Base-by-base conservation (phyloP, 108 stramenopile species). In the Poteriospumella lacustris region DNA sequence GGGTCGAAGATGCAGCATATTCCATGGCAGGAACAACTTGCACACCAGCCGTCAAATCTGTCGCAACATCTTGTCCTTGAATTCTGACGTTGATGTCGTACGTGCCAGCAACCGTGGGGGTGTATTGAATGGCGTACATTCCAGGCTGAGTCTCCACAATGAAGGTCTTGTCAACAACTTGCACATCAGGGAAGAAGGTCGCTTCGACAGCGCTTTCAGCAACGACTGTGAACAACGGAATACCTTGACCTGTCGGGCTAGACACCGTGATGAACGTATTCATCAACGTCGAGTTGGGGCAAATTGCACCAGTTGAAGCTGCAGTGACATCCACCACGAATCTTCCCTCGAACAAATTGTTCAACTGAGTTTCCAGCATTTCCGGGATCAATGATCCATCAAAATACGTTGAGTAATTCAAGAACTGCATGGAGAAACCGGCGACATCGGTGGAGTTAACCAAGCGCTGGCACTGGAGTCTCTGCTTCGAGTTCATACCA, bases 41-140 rank as follows among this genome's bases (percentile, higher is more conserved):
- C 12, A 90, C 76, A 12, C 89, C 90, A 0, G 58, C 78, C 3
- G 84, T 76, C 9, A 90, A 78, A 64, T 90, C 88, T 33, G 85
- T 82, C 60, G 82, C 64, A 5, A 90, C 39, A 36, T 86, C 82
- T 26, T 19, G 3, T 24, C 80, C 82, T 44, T 81, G 76, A 73
- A 91, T 77, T 44, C 69, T 78, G 42, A 92, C 76, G 2, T 69
- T 58, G 26, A 86, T 64, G 43, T 82, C 78, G 78, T 92, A 92
- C 26, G 59, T 68, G 39, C 91, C 92, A 58, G 83, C 81, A 0
- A 88, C 58, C 40, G 78, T 83, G 28, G 92, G 92, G 0, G 87
- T 91, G 77, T 89, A 91, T 39, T 44, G 59, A n/a, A 93, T 42
- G 5, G 28, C 15, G 78, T 88, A 91, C 3, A 84, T 78, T 26